phyloP scores from a whole-genome alignment of 352 stramenopile species.

The Phytophthora hibernalis region DNA sequence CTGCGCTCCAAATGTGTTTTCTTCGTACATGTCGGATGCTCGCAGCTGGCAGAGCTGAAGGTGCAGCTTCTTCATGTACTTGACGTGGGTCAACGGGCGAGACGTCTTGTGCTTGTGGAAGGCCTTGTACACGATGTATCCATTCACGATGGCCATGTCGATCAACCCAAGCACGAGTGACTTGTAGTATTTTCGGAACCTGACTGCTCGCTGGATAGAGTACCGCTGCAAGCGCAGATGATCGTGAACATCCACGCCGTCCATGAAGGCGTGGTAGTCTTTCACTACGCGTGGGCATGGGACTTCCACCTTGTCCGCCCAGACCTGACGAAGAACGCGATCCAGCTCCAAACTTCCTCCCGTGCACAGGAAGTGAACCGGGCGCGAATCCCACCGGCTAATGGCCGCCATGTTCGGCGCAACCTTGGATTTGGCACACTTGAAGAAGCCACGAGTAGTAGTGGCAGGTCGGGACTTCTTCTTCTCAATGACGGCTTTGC shows the following conservation, averaged over 20 bases:
- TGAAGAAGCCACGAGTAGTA: neutral
- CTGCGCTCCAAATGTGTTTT: slow-evolving; percentile 18
- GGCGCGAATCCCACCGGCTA: slow-evolving; percentile 23
- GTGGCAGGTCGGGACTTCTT: slow-evolving; percentile 2
- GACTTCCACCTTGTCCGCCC: slow-evolving; percentile 3
- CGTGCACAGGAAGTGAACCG: too few species aligned
- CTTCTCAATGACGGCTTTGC: slow-evolving; percentile 20
- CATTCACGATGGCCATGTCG: slow-evolving; percentile 30
- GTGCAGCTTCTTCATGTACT: slow-evolving; percentile 24
- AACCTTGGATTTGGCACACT: slow-evolving; percentile 3
- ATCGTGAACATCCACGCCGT: neutral
- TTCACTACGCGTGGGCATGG: slow-evolving; percentile 8
- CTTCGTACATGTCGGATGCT: slow-evolving; percentile 18
- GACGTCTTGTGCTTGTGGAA: slow-evolving; percentile 17
- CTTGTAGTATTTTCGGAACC: slow-evolving; percentile 35
- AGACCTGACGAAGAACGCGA: neutral
- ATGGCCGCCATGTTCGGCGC: slow-evolving; percentile 14
- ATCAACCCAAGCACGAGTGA: slow-evolving; percentile 23
- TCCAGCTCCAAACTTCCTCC: slow-evolving; percentile 13
- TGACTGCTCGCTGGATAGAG: slow-evolving; percentile 9
- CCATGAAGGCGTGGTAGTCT: slow-evolving; percentile 29
- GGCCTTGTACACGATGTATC: slow-evolving; percentile 28
- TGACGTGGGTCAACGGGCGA: slow-evolving; percentile 14
- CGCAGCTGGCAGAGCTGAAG: slow-evolving; percentile 3
- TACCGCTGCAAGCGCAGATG: slow-evolving; percentile 26